These are phyloP conservation scores for Trametes maxima DNA, from an alignment of 768 basidiomycete genomes.

Conservation along the genomic window DNA sequence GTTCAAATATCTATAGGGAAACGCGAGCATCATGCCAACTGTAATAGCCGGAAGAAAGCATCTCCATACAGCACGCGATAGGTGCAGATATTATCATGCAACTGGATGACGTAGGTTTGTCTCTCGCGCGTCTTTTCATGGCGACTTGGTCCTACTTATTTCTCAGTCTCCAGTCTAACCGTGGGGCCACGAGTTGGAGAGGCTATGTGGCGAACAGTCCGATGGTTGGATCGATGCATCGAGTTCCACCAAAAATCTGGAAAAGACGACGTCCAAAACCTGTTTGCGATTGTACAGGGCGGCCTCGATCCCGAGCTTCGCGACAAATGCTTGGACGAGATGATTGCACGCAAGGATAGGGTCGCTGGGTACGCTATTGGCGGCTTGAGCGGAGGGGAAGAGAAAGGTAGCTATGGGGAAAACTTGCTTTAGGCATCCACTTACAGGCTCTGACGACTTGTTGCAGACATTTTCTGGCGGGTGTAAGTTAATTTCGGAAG, in stretches of 20 bases:
- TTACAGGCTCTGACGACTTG: not conserved
- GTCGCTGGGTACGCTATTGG: conserved; percentile 93
- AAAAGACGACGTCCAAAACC: conserved; percentile 66
- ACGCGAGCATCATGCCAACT: not conserved
- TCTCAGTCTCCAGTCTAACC: conserved; percentile 74
- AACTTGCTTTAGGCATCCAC: not conserved
- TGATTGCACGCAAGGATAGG: conserved; percentile 72
- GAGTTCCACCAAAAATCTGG: conserved; percentile 70
- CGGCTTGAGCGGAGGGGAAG: conserved; percentile 89
- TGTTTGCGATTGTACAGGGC: conserved; percentile 93
- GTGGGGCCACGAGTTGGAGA: conserved; percentile 81
- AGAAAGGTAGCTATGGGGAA: conserved; percentile 77
- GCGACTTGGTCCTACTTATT: not conserved
- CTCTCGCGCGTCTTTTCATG: conserved; percentile 3
- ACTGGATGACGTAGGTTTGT: conserved; percentile 85
- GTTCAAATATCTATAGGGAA: conserved; percentile 20
- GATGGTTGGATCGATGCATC: conserved; percentile 92
- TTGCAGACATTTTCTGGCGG: conserved; percentile 77
- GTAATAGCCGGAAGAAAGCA: conserved; percentile 83
- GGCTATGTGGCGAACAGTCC: conserved; percentile 85
- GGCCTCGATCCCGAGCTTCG: conserved; percentile 74
- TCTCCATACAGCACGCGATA: conserved; percentile 87
- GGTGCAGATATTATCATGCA: conserved; percentile 97
- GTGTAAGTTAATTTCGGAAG: conserved; percentile 51
- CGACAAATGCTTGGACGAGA: conserved; percentile 76